These are phyloP conservation scores for Aspergillus haitiensis DNA, from an alignment of 495 filamentous ascomycete species.

Conservation along the genomic window DNA sequence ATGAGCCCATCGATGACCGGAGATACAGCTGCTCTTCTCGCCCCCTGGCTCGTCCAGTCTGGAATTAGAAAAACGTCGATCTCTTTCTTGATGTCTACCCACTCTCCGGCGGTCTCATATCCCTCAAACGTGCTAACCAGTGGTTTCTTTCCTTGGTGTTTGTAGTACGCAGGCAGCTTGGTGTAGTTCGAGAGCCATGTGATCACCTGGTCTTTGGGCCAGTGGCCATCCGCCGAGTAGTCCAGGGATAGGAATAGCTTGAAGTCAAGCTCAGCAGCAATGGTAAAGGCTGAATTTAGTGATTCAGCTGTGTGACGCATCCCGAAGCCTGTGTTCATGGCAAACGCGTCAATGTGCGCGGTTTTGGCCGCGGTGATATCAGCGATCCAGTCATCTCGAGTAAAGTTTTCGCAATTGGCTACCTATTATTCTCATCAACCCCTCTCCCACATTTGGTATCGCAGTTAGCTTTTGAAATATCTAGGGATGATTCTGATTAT, in stretches of 20 bases:
- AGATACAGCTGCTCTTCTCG: conserved; percentile 39
- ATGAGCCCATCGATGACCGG: conserved; percentile 61
- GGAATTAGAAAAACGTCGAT: conserved; percentile 60
- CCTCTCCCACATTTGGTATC: neutral
- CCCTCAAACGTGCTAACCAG: conserved; percentile 79
- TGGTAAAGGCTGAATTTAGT: conserved; percentile 53
- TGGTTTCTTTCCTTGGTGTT: conserved; percentile 43
- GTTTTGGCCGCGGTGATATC: conserved; percentile 62
- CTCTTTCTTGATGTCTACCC: conserved; percentile 54
- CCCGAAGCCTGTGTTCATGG: conserved; percentile 62
- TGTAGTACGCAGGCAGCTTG: conserved; percentile 52
- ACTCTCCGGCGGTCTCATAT: conserved; percentile 55
- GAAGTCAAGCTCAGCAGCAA: conserved; percentile 57
- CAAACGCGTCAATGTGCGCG: conserved; percentile 71
- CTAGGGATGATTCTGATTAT: neutral
- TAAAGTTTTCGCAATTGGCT: conserved; percentile 32
- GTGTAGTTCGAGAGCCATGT: conserved; percentile 57
- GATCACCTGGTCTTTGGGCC: conserved; percentile 56
- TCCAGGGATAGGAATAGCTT: conserved; percentile 74
- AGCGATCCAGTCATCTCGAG: conserved; percentile 49
- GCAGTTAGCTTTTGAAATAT: neutral
- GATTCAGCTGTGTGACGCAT: conserved; percentile 47
- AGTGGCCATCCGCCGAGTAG: conserved; percentile 56
- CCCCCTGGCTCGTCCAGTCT: conserved; percentile 61
- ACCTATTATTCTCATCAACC: neutral